Percentiles rank a stretch among this genome's conserved stretches.
phyloP scores from a whole-genome alignment of 148 eudicot species.

The Rhododendron henanense region DNA sequence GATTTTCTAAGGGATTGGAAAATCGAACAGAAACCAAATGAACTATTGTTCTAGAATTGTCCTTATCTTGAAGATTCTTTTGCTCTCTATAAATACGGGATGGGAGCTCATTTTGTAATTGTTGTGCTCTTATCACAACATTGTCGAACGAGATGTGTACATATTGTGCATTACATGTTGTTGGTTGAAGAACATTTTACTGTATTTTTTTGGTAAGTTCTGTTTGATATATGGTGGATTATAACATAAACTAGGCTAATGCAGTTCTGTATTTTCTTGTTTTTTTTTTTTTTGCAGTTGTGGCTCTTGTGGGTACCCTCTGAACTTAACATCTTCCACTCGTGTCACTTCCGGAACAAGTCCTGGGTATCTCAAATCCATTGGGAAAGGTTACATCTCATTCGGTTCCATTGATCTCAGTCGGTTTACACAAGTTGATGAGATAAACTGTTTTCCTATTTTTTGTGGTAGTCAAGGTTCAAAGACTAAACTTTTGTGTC shows the following conservation, averaged over 20 bases:
- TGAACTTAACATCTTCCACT: slow-evolving; percentile 62
- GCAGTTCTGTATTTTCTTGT: neutral
- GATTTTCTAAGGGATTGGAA: neutral
- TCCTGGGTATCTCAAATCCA: slow-evolving; percentile 59
- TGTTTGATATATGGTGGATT: neutral
- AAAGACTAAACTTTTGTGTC: slow-evolving; percentile 76
- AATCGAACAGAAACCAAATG: neutral
- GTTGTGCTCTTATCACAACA: neutral
- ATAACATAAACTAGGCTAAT: neutral
- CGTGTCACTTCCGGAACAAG: slow-evolving; percentile 60
- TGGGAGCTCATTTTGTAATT: neutral
- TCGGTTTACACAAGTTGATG: slow-evolving; percentile 68
- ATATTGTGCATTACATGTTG: neutral
- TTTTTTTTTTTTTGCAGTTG: slow-evolving; percentile 42
- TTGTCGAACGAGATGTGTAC: neutral
- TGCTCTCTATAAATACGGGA: neutral
- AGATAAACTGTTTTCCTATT: slow-evolving; percentile 49
- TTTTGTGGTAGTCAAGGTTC: slow-evolving; percentile 48
- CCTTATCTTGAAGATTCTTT: neutral
- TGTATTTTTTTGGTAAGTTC: neutral
- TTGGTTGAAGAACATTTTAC: neutral
- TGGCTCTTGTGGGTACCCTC: slow-evolving; percentile 72
- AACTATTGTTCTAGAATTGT: neutral
- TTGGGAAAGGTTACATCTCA: slow-evolving; percentile 59
- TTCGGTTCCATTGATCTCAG: slow-evolving; percentile 65